Conservation (phyloP, 1,284 basidiomycete genomes). For the Trichosporon ovoides region DNA sequence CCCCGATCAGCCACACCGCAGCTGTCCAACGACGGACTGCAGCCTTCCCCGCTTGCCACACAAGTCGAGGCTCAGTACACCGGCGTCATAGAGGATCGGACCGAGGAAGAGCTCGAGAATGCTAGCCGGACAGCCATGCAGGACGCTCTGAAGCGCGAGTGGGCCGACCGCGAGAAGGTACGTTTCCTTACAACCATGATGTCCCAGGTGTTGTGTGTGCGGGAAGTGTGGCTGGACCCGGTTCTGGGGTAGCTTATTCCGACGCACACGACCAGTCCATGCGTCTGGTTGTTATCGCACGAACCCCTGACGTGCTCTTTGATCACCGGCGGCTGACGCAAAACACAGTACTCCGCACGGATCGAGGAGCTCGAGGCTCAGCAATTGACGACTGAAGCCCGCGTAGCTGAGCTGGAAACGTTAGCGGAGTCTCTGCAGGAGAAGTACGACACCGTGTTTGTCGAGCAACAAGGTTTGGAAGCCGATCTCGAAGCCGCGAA, state of each 20-base stretch:
- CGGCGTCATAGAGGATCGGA: conserved; percentile 27
- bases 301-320: background rate
- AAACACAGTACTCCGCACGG: conserved; percentile 9
- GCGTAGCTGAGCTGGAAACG: conserved; percentile 4
- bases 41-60: background rate
- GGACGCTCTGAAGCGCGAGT: conserved; percentile 30
- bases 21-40: background rate
- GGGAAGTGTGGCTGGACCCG: background rate
- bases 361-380: conserved; percentile 16
- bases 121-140: conserved; percentile 32
- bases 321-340: background rate
- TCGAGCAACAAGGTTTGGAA: conserved; percentile 40
- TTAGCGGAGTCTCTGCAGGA: conserved; percentile 19
- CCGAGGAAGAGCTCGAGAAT: conserved; percentile 30
- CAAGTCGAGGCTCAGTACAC: background rate
- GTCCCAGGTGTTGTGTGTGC: background rate
- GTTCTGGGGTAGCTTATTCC: background rate
- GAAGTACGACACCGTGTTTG: conserved; percentile 31
- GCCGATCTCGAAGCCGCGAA: conserved; percentile 39
- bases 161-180: conserved; percentile 37
- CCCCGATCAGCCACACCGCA: background rate
- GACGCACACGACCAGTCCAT: background rate
- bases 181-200: conserved; percentile 12
- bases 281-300: background rate
- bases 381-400: background rate